Conservation (phyloP, 176 grass and related monocot species). For the Ensete ventricosum region DNA sequence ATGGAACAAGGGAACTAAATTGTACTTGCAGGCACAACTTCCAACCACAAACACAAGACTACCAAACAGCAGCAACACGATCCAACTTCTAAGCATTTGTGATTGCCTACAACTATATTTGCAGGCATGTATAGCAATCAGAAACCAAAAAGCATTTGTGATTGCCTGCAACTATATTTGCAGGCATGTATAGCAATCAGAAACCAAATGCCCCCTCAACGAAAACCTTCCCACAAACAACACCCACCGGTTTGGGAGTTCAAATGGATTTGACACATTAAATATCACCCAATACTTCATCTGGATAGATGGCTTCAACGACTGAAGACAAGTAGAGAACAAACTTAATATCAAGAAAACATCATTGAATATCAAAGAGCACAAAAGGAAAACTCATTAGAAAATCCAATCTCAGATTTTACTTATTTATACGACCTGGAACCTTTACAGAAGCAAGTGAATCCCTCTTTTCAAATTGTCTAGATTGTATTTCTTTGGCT, state of each 20-base stretch:
- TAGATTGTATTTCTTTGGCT: slow-evolving; percentile 68
- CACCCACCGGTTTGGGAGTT: too few relatives aligned
- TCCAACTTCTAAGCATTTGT: too few relatives aligned
- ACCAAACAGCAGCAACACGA: neutral
- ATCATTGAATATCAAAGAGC: neutral
- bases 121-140: too few relatives aligned
- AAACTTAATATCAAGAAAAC: neutral
- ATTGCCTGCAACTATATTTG: too few relatives aligned
- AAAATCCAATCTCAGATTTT: neutral
- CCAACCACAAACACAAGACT: neutral
- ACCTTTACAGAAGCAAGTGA: slow-evolving; percentile 35
- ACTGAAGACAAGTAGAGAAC: neutral
- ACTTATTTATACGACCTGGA: slow-evolving; percentile 66
- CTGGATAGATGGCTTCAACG: neutral
- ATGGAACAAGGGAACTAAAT: neutral
- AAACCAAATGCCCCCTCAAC: too few relatives aligned
- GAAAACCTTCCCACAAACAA: too few relatives aligned
- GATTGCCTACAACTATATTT: too few relatives aligned
- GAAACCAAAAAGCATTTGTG: too few relatives aligned
- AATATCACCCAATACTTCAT: too few relatives aligned
- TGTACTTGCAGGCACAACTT: neutral
- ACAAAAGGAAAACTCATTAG: neutral
- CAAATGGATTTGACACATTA: too few relatives aligned
- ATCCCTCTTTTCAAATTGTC: slow-evolving; percentile 33
- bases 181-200: too few relatives aligned